Conservation (phyloP, 306 rosid genomes). For the Trifolium dubium region DNA sequence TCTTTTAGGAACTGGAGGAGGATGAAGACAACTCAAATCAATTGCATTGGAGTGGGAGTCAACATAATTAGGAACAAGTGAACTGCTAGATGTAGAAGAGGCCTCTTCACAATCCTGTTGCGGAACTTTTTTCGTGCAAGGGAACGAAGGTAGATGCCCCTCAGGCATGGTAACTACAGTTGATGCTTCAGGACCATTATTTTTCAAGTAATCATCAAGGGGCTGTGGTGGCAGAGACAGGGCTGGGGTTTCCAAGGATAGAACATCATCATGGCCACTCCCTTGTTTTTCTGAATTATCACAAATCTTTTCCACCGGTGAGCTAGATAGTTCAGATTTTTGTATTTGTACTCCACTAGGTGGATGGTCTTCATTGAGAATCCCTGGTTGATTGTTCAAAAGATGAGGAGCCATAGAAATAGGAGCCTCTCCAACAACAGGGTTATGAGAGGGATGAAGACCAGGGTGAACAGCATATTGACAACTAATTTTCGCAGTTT, state of each 20-base stretch:
- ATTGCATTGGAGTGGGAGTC: conserved; percentile 57
- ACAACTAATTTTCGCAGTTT: conserved; percentile 50
- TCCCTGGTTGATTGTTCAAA: conserved; percentile 45
- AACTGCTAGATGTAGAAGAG: conserved; percentile 53
- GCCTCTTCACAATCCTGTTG: conserved; percentile 57
- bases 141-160: conserved; percentile 43
- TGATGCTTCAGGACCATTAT: conserved; percentile 49
- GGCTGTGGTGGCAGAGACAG: conserved; percentile 45
- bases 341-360: conserved; percentile 47
- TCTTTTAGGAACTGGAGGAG: conserved; percentile 67
- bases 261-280: conserved; percentile 49
- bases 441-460: conserved; percentile 47
- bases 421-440: conserved; percentile 50
- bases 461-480: conserved; percentile 49
- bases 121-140: conserved; percentile 49
- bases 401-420: conserved; percentile 46
- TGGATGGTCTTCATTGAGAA: conserved; percentile 46
- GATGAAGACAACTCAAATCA: conserved; percentile 68
- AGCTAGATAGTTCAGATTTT: conserved; percentile 48
- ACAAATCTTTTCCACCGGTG: conserved; percentile 43
- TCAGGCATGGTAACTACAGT: conserved; percentile 44
- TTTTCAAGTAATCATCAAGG: conserved; percentile 36
- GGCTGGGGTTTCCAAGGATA: conserved; percentile 45
- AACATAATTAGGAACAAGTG: conserved; percentile 51
- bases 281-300: conserved; percentile 53